Evolutionary conservation across 805 yeast species (phyloP).

Genomic region (Kuraishia capsulata): DNA sequence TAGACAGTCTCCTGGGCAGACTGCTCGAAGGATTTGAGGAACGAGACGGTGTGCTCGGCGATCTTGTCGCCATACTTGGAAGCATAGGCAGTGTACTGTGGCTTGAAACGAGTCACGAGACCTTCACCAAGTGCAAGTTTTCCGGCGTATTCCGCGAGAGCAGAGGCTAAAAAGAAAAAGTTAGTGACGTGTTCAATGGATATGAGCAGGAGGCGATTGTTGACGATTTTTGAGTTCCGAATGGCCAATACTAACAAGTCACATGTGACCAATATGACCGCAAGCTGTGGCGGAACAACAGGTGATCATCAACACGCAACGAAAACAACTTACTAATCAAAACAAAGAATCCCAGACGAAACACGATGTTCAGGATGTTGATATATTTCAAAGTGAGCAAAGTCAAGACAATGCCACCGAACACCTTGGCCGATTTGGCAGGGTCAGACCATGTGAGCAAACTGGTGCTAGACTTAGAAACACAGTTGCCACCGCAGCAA

Average conservation of each 20-base stretch:
- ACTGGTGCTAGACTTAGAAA: conserved; percentile 14
- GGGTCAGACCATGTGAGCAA: conserved; percentile 75
- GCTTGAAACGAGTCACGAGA: conserved; percentile 67
- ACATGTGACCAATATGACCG: neutral
- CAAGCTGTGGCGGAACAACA: neutral
- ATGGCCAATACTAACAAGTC: neutral
- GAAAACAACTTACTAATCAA: conserved; percentile 24
- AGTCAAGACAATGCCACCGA: conserved; percentile 50
- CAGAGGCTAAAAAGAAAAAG: conserved; percentile 32
- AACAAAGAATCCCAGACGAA: conserved; percentile 50
- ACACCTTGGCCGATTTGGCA: conserved; percentile 62
- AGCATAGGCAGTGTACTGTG: conserved; percentile 31
- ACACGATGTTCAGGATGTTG: conserved; percentile 51
- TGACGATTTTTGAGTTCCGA: neutral
- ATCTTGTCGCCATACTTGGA: conserved; percentile 18
- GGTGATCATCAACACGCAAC: neutral
- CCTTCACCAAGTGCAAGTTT: conserved; percentile 72
- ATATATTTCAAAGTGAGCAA: conserved; percentile 53
- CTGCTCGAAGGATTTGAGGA: conserved; percentile 42
- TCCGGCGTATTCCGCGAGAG: conserved; percentile 70
- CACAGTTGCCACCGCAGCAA: conserved; percentile 22
- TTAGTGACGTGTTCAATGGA: neutral
- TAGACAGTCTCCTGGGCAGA: conserved; percentile 47
- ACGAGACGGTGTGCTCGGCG: conserved; percentile 25
- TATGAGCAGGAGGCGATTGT: neutral